Base-by-base conservation (phyloP, 306 rosid species). In the Cercis canadensis region DNA sequence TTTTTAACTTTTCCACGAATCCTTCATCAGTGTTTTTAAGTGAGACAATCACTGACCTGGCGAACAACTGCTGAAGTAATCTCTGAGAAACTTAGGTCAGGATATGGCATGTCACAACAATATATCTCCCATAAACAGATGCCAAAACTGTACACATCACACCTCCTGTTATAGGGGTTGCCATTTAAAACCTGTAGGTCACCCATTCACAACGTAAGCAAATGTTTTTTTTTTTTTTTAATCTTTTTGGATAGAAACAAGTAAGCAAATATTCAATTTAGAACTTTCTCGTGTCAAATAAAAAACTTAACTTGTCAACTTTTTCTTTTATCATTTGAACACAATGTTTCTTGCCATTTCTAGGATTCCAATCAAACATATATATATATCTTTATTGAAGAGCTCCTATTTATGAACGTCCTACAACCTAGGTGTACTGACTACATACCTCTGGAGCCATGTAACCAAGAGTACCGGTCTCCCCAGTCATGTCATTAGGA, bases 401-500 rank as follows among this genome's bases (percentile, higher is more conserved):
- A 24, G n/a, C n/a, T n/a, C n/a, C n/a, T n/a, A 69, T 14, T 58
- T 65, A 7, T 53, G 52, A 52, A 37, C 56, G 67, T 52, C 65
- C 39, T 34, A 7, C 39, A 5, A 6, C 70, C 44, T 41, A 61
- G 7, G 39, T 16, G 49, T 67, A 61, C 46, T 32, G n/a, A 75
- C 39, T 6, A 73, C 68, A 54, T 70, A 92, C 97, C 98, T 94
- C 98, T 2, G 98, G 98, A 78, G 98, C 98, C 98, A 94, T 94
- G 84, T 94, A 94, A 80, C 98, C 98, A 47, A 94, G 97, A 11
- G 98, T 94, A 24, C 98, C 98, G 37, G 98, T 94, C 90, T 94
- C 98, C 80, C 98, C 98, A 13, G 98, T 94, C 98, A 94, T 94
- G 80, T 94, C 98, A 37, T 94, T 94, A 64, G 97, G 98, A 87